Evolutionary conservation across 2,329 filamentous ascomycete genomes (phyloP), one percentile per base, ranked within the genome.

Genomic region (Plectosphaerella cucumerina): DNA sequence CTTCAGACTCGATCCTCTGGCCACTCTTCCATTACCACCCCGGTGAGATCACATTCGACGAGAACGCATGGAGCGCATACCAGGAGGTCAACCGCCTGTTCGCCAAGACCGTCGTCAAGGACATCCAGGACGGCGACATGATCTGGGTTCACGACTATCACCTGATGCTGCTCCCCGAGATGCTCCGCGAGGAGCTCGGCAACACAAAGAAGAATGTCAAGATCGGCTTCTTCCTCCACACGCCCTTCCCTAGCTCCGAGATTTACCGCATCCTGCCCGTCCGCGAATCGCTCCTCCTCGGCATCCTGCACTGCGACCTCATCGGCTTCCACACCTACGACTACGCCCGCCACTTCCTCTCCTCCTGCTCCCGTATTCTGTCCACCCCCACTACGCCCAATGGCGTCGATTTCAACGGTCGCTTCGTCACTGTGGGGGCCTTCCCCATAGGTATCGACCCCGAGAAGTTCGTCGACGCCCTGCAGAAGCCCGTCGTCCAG

Each of bases 61-160:
- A 97, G 72, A 87, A 86, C 41, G 89, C 91, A 4, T 99, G 94
- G 94, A 81, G 86, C 21, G 93, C 91, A 48, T 97, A 97, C 75
- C 86, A 86, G 62, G 89, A 96, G 65, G 93, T 95, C 58, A 99
- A 97, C 71, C 84, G 87, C 45, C 79, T 96, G 8, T 99, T 97
- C 64, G 93, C 94, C 53, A 86, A 93, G 72, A 86, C 88, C 14
- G 87, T 99, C 58, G 85, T 88, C 50, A 86, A 87, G 60, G 89
- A 96, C 61, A 89, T 97, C 11, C 82, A 92, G 67, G 93, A 97
- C 66, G 92, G 91, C 50, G 94, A 99, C 70, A 74, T 97, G 62
- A 87, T 99, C 62, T 99, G 94, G 94, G 90, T 99, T 6, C 94
- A 99, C 69, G 94, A 99, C 70, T 99, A 97, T 73, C 94, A 99